phyloP scores from a whole-genome alignment of 1,284 basidiomycete genomes.

The Veloporphyrellus conicus region DNA sequence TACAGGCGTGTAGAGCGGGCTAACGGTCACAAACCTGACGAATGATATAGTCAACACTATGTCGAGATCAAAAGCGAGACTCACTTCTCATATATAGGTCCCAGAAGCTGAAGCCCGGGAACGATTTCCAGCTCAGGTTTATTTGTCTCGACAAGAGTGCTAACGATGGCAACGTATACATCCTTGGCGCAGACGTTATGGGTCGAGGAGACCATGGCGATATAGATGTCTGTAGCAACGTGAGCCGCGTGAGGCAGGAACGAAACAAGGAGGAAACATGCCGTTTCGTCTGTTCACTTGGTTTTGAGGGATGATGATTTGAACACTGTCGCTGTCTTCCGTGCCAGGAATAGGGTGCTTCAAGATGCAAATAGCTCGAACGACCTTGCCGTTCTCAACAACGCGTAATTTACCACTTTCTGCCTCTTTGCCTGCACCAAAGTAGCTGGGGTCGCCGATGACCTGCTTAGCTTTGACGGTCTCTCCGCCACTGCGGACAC shows the following conservation, averaged over 20 bases:
- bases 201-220: slow-evolving; percentile 93
- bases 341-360: slow-evolving; percentile 99
- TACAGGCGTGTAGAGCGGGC: slow-evolving; percentile 87
- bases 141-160: slow-evolving; percentile 95
- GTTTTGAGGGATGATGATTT: slow-evolving; percentile 99
- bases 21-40: slow-evolving; percentile 85
- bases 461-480: slow-evolving; percentile 97
- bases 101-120: slow-evolving; percentile 89
- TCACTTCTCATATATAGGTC: slow-evolving; percentile 92
- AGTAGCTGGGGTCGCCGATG: slow-evolving; percentile 98
- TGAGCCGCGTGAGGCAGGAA: slow-evolving; percentile 5
- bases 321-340: slow-evolving; percentile 90
- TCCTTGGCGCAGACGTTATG: slow-evolving; percentile 98
- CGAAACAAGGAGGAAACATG: slow-evolving; percentile 37
- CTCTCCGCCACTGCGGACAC: slow-evolving; percentile 87
- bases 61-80: slow-evolving; percentile 1
- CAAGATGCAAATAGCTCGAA: slow-evolving; percentile 95
- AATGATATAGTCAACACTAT: slow-evolving; percentile 8
- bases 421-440: slow-evolving; percentile 63
- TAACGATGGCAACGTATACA: slow-evolving; percentile 95
- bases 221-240: slow-evolving; percentile 82
- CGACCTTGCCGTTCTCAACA: slow-evolving; percentile 90
- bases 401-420: slow-evolving; percentile 82
- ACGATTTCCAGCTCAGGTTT: slow-evolving; percentile 89
- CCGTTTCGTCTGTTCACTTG: slow-evolving; percentile 94